These are phyloP conservation scores for Hypoxylon fuscum DNA, from an alignment of 495 filamentous ascomycete genomes.

Conservation along the genomic window DNA sequence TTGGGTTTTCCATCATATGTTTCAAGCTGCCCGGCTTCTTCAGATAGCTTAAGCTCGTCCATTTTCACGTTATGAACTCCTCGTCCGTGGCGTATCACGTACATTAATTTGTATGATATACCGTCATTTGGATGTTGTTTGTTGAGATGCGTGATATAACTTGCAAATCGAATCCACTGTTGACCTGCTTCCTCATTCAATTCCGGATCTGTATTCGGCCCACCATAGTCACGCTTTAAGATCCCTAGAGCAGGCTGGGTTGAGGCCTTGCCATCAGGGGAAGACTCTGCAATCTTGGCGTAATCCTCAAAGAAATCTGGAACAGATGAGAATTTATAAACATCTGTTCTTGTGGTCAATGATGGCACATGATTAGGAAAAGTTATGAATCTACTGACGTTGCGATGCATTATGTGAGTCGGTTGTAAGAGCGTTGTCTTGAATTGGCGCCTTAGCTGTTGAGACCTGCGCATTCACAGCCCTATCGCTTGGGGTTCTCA, in stretches of 20 bases:
- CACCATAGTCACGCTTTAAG: conserved; percentile 3
- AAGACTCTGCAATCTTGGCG: conserved; percentile 1
- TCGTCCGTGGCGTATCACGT: conserved; percentile 22
- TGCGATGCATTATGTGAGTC: background rate
- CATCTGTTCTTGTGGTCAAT: background rate
- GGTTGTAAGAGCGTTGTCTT: background rate
- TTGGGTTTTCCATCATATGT: background rate
- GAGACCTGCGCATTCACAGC: background rate
- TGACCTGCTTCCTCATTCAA: background rate
- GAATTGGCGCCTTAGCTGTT: background rate
- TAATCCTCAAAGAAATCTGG: conserved; percentile 13
- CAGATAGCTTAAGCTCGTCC: conserved; percentile 9
- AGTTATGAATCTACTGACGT: background rate
- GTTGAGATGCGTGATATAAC: conserved; percentile 12
- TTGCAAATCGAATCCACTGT: conserved; percentile 14
- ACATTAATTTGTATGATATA: conserved; percentile 24
- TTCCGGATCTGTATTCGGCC: background rate
- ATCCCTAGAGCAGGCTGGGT: conserved; percentile 6
- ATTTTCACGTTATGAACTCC: conserved; percentile 27
- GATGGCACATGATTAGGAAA: background rate
- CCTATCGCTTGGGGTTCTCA: background rate
- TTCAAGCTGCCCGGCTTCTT: conserved; percentile 12
- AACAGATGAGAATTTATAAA: conserved; percentile 5
- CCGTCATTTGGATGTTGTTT: conserved; percentile 2
- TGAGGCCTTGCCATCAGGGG: conserved; percentile 1